Percentiles rank a stretch among this genome's conserved stretches.
Evolutionary conservation across 306 rosid genomes (phyloP).

Genomic region (Bauhinia variegata): DNA sequence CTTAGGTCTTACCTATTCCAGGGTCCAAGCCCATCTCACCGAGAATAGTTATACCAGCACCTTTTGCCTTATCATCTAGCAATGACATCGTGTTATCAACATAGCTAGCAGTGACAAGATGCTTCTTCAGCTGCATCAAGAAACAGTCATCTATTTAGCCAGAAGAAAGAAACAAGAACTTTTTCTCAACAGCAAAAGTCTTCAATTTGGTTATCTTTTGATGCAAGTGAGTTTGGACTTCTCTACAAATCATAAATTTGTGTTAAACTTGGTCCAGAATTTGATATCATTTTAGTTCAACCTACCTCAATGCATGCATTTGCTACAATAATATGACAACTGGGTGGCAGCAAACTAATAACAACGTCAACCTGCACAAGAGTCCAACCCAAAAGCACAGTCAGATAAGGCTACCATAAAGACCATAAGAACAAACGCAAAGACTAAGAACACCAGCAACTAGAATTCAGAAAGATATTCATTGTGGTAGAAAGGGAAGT

Average conservation of each 20-base stretch:
- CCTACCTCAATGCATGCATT: conserved; percentile 88
- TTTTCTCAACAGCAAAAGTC: no score
- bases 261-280: conserved; percentile 1
- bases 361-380: conserved; percentile 82
- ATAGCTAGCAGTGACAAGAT: conserved; percentile 96
- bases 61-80: conserved; percentile 78
- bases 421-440: conserved; percentile 17
- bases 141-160: conserved; percentile 32
- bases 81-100: conserved; percentile 74
- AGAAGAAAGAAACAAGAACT: conserved; percentile 3
- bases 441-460: no score
- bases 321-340: conserved; percentile 78
- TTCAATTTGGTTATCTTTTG: not conserved
- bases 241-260: conserved; percentile 3
- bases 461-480: not conserved
- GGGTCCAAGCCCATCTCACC: conserved; percentile 99
- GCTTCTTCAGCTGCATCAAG: conserved; percentile 72
- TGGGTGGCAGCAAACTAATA: conserved; percentile 79
- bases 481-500: conserved; percentile 7
- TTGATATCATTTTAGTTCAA: conserved; percentile 17
- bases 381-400: no score
- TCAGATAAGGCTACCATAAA: conserved; percentile 12
- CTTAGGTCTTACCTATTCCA: conserved; percentile 75
- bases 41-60: conserved; percentile 81
- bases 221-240: not conserved